Base-by-base conservation (phyloP, 1,284 basidiomycete genomes). In the Neolentinus lepideus region DNA sequence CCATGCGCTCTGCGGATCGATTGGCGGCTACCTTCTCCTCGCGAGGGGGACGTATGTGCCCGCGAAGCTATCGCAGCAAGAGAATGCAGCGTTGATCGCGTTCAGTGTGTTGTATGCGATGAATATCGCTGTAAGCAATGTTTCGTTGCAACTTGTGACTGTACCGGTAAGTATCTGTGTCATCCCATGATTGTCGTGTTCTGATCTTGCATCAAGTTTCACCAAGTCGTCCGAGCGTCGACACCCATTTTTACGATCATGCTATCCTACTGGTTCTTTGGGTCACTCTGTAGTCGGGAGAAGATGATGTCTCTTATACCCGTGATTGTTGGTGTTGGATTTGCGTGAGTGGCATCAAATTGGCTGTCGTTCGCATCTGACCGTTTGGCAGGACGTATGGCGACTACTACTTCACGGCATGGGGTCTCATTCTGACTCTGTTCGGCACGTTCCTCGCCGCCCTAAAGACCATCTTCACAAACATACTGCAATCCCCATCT, bases 201-300 rank as follows among this genome's bases (percentile, higher is more conserved):
- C 53, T 36, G 43, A 45, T 38, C n/a, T 2, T 38, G 47, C 24
- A 22, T 51, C 0, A 62, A 94, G 91, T 94, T 97, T 64, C 94
- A 98, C 68, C 94, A 97, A 76, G 92, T 97, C 54, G 85, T 97
- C 31, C 87, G 94, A n/a, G 90, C 94, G 1, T 83, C 90, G 4
- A 90, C 94, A 0, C 94, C 94, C 0, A 78, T 97, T 54, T 97
- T 97, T 73, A 94, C 90, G 2, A 87, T 95, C 60, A 55, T 86
- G 48, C 80, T 96, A 59, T 85, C 92, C 0, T 75, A 80, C 52
- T 52, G 79, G 2, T 65, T 90, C 22, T 75, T 86, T 27, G 76
- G 79, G 29, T 70, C 73, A 3, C 72, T 70, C 1, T 77, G 79
- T 56, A 85, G 75, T 62, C 75, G 66, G 11, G 70, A 73, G 48